Percentiles rank a stretch among this genome's conserved stretches.
Conservation (phyloP, 192 early-diverging fungal genomes). For the Backusella parvicylindrica region DNA sequence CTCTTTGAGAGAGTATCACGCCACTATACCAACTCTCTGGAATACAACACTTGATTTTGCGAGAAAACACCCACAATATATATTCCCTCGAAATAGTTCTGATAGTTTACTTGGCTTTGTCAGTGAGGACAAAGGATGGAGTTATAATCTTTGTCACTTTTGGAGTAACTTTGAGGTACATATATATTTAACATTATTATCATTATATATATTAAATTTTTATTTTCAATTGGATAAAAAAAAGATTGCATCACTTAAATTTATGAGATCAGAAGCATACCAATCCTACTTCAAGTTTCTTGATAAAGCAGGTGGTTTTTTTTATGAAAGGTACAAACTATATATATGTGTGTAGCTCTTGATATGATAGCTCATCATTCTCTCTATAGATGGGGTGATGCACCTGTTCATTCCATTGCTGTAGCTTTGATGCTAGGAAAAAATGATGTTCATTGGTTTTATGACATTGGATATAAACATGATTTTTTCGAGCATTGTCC, state of each 20-base stretch:
- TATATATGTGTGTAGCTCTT: not conserved
- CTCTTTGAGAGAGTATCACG: slow-evolving; percentile 62
- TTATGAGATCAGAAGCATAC: slow-evolving; percentile 66
- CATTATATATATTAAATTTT: not conserved
- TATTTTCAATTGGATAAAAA: not conserved
- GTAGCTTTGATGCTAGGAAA: slow-evolving; percentile 50
- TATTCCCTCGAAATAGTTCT: slow-evolving; percentile 35
- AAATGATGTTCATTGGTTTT: slow-evolving; percentile 64
- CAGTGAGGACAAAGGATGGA: slow-evolving; percentile 45
- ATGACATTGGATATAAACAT: slow-evolving; percentile 67
- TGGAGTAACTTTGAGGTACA: slow-evolving; percentile 89
- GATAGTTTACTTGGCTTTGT: slow-evolving; percentile 50
- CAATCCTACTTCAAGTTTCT: slow-evolving; percentile 64
- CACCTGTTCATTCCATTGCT: slow-evolving; percentile 66
- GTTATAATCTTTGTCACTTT: slow-evolving; percentile 77
- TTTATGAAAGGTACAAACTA: slow-evolving; percentile 51
- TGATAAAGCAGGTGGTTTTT: slow-evolving; percentile 76
- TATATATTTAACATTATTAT: not conserved
- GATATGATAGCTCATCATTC: not conserved
- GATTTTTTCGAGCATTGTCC: slow-evolving; percentile 36
- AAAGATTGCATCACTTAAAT: slow-evolving; percentile 38
- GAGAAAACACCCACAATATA: slow-evolving; percentile 40
- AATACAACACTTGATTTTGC: slow-evolving; percentile 47
- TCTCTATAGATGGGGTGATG: slow-evolving; percentile 68
- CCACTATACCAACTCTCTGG: slow-evolving; percentile 74